These are phyloP conservation scores for Fusarium luffae DNA, from an alignment of 2,329 filamentous ascomycete genomes.

Conservation along the genomic window DNA sequence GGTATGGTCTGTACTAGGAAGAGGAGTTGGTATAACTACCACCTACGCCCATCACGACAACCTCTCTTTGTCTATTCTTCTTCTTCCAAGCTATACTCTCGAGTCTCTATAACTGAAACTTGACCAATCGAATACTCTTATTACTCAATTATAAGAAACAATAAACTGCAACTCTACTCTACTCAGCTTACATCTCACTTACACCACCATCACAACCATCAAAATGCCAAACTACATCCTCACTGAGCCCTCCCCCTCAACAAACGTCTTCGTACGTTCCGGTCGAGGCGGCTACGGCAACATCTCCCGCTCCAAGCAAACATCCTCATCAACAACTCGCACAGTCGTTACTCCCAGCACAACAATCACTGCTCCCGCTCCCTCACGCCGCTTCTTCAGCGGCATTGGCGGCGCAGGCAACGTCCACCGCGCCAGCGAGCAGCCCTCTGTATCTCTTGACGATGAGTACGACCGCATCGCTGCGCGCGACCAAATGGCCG, in stretches of 20 bases:
- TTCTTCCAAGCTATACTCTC: slow-evolving; percentile 11
- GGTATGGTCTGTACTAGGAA: slow-evolving; percentile 10
- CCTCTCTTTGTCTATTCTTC: slow-evolving; percentile 17
- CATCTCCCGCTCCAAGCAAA: slow-evolving; percentile 61
- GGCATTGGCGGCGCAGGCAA: slow-evolving; percentile 77
- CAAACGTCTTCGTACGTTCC: slow-evolving; percentile 57
- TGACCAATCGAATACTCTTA: not conserved
- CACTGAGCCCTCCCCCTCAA: slow-evolving; percentile 49
- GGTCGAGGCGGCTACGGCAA: slow-evolving; percentile 69
- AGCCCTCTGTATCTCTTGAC: slow-evolving; percentile 62
- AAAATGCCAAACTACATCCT: slow-evolving; percentile 50
- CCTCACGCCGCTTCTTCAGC: slow-evolving; percentile 67
- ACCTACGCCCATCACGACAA: slow-evolving; percentile 35
- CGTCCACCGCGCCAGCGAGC: slow-evolving; percentile 59
- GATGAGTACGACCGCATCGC: slow-evolving; percentile 59
- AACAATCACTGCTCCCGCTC: slow-evolving; percentile 48
- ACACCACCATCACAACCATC: slow-evolving; percentile 10
- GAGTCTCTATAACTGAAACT: not conserved
- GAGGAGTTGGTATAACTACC: slow-evolving; percentile 40
- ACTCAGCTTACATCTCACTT: slow-evolving; percentile 20
- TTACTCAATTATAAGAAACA: not conserved
- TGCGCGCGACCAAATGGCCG: slow-evolving; percentile 54
- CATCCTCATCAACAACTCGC: slow-evolving; percentile 59
- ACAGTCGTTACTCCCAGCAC: slow-evolving; percentile 55
- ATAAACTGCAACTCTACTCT: slow-evolving; percentile 8